Base-by-base conservation (phyloP, 768 basidiomycete genomes). In the Dacryopinax spathularia region DNA sequence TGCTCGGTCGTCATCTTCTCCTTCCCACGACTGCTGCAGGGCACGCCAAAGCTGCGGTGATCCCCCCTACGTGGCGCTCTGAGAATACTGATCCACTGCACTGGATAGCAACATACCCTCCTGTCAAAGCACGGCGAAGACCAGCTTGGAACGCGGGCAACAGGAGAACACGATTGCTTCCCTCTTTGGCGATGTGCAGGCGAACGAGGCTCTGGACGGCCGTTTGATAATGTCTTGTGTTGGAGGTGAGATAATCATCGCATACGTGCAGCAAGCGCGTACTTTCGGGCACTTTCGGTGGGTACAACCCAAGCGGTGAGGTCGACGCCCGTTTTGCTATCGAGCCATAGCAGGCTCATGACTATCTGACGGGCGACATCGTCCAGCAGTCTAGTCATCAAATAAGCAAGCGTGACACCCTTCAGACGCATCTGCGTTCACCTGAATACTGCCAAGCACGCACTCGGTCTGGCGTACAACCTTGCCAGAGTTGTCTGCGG, bases 381-480 rank as follows among this genome's bases (percentile, higher is more conserved):
- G 1, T 82, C 84, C 35, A 96, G 75, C 27, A 95, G 77, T 62
- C 91, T 92, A 22, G 59, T 27, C 29, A 35, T 31, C n/a, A 44
- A 25, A 22, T 29, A n/a, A 29, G 31, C 62, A 25, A 33, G 10
- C 1, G 36, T 20, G 36, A 41, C 34, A 36, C 37, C 33, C n/a
- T 39, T 15, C 25, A 39, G 36, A 34, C 33, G 34, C 35, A 43
- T 61, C 65, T 35, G 65, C 60, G 72, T 78, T 66, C 65, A 90
- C 88, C 92, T 84, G 75, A 92, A 92, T 73, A 96, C 85, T 27
- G 89, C 86, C 61, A 96, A 81, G 75, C 91, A 92, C 76, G 88
- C 87, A 1, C 91, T 91, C 9, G 93, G 91, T 18, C 83, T 80
- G 69, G 87, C 83, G 71, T 93, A 96, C 60, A 96, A 77, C 27